Evolutionary conservation across 345 rosid genomes (phyloP), one percentile per base, ranked within the genome.

Genomic region (Aethionema arabicum): DNA sequence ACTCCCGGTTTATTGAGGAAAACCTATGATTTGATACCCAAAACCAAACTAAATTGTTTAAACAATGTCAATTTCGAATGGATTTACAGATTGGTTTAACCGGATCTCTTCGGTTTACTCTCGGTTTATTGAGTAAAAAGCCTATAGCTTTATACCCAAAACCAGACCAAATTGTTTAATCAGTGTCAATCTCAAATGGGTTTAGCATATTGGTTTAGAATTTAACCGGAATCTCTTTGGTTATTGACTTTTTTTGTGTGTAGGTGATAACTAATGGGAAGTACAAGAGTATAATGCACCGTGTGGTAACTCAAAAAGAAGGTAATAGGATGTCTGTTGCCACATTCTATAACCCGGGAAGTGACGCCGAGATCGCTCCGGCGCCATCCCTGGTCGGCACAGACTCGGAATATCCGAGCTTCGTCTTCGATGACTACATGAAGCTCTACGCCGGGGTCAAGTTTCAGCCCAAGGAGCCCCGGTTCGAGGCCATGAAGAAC

Each of bases 261-360:
- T 31, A 91, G 96, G 98, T 92, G 47, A 85, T 92, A 3, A 92
- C 85, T 10, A 92, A 92, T 56, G 98, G 98, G 6, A 92, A 83
- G 72, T 89, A 89, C 76, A 92, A 89, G 82, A 92, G 98, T 65
- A 68, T 87, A 35, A 5, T 77, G 78, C 98, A 92, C 73, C 73
- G 95, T 4, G 98, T 92, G 72, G 10, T 82, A 8, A 86, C 90
- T 3, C 89, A 89, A 47, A 65, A 77, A 2, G 87, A 84, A 21
- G 95, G 98, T 0, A 92, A 69, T 47, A 78, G 95, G 63, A 89
- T 87, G 98, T 92, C 98, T 3, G 27, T 92, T 3, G 97, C 97
- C 3, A 87, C 98, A 15, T 92, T 92, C 66, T 92, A 89, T 77
- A 89, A 92, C 73, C 97, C 98, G 0, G 91, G 93, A 8, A 78